Base-by-base conservation (phyloP, 495 filamentous ascomycete species). In the Aspergillus mulundensis region DNA sequence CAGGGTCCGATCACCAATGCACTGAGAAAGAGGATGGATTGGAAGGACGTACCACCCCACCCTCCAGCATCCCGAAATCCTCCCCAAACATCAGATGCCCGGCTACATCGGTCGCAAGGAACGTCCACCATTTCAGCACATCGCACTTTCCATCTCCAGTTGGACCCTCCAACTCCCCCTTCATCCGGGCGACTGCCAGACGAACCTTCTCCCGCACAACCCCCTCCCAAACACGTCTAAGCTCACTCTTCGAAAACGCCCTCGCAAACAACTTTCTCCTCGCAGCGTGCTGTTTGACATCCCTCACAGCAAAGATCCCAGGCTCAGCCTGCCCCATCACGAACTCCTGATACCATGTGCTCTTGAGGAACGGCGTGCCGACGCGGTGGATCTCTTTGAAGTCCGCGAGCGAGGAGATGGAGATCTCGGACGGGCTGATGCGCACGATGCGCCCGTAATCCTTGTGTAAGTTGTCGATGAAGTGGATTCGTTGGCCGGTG, bases 11-110 rank as follows among this genome's bases (percentile, higher is more conserved):
- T 28, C 8, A 28, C 4, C 25, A 28, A 3, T n/a, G n/a, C n/a
- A n/a, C n/a, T n/a, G 5, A 47, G 25, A 2, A 30, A 25, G 40
- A 43, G 10, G 20, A 10, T 2, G 12, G 32, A 36, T 3, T 2
- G 32, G 10, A 30, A 10, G 32, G 12, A 54, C 58, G 21, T 50
- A 73, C 70, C 62, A 73, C 58, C 10, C 73, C 77, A 15, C 56
- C 59, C 50, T 77, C 70, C 5, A 81, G 62, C 65, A 72, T 76
- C 7, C 62, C 61, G 50, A 83, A 81, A 7, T 67, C 70, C 56
- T 79, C 75, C 1, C 79, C 79, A 63, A 83, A 82, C 18, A 71
- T 72, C 23, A 82, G 59, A 32, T 77, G 61, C 10, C 69, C 69
- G 24, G 76, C 72, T 5, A 79, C 66, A 55, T 82, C 80, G 0